Conservation (phyloP, 441 rosid species). For the Kokia cookei region DNA sequence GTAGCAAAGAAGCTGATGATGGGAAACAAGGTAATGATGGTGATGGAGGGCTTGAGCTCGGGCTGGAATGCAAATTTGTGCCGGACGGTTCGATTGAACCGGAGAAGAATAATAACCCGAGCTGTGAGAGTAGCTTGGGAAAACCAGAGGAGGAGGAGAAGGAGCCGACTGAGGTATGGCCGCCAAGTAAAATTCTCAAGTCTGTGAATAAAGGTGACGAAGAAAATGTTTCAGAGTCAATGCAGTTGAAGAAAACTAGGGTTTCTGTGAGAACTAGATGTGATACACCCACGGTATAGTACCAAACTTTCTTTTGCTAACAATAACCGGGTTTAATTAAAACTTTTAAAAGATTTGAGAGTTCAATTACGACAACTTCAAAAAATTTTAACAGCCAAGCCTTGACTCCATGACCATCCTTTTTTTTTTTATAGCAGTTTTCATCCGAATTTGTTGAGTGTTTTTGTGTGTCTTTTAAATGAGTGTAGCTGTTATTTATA, state of each 20-base stretch:
- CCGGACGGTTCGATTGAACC: constrained; percentile 21
- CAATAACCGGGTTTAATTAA: neutral
- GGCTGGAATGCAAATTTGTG: constrained; percentile 35
- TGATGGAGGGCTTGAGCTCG: constrained; percentile 49
- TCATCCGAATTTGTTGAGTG: too few relatives aligned
- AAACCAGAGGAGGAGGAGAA: constrained; percentile 27
- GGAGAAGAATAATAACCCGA: constrained; percentile 27
- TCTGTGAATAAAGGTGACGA: constrained; percentile 37
- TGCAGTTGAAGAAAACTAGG: constrained; percentile 57
- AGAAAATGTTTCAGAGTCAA: constrained; percentile 42
- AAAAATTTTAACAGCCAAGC: too few relatives aligned
- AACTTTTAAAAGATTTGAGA: neutral
- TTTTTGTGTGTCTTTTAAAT: too few relatives aligned
- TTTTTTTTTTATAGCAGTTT: too few relatives aligned
- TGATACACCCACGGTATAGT: constrained; percentile 65
- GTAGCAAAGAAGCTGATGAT: constrained; percentile 12
- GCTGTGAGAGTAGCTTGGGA: neutral
- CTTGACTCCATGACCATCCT: too few relatives aligned
- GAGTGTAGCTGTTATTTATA: too few relatives aligned
- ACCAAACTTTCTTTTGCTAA: neutral
- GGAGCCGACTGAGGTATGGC: constrained; percentile 35
- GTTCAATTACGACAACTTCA: too few relatives aligned
- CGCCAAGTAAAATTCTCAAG: constrained; percentile 44
- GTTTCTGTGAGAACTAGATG: constrained; percentile 89
- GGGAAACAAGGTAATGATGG: constrained; percentile 28